phyloP scores from a whole-genome alignment of 169 alveolate genomes.

The Perkinsus olseni region DNA sequence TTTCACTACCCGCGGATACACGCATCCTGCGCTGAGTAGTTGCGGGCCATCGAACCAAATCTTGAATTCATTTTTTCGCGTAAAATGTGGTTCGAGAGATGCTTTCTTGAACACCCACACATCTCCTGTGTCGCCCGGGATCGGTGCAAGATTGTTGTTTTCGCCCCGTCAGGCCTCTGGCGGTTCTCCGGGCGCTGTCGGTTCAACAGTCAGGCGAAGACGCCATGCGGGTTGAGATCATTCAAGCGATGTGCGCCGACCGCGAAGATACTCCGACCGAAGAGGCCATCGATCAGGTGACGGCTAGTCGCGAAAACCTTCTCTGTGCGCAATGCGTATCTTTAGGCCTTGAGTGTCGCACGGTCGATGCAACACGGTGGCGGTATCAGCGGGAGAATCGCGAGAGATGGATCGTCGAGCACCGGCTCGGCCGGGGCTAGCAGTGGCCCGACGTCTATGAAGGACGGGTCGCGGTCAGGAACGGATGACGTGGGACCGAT shows the following conservation, averaged over 20 bases:
- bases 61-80: too few relatives aligned
- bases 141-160: too few relatives aligned
- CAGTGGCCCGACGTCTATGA: neutral
- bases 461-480: too few relatives aligned
- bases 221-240: neutral
- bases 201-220: neutral
- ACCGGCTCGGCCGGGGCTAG: neutral
- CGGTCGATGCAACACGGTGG: neutral
- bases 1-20: too few relatives aligned
- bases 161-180: neutral
- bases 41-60: too few relatives aligned
- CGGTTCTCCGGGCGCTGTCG: neutral
- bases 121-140: too few relatives aligned
- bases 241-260: neutral
- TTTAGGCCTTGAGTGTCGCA: neutral
- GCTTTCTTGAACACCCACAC: too few relatives aligned
- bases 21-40: too few relatives aligned
- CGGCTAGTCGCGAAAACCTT: neutral
- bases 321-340: neutral
- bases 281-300: neutral
- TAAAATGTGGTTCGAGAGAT: too few relatives aligned
- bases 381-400: neutral
- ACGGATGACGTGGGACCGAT: neutral
- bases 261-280: neutral
- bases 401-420: neutral